A percentile compares a stretch with the other conserved stretches of the same genome.
Evolutionary conservation across 2,329 filamentous ascomycete species (phyloP).

Genomic region (Epichloe festucae): DNA sequence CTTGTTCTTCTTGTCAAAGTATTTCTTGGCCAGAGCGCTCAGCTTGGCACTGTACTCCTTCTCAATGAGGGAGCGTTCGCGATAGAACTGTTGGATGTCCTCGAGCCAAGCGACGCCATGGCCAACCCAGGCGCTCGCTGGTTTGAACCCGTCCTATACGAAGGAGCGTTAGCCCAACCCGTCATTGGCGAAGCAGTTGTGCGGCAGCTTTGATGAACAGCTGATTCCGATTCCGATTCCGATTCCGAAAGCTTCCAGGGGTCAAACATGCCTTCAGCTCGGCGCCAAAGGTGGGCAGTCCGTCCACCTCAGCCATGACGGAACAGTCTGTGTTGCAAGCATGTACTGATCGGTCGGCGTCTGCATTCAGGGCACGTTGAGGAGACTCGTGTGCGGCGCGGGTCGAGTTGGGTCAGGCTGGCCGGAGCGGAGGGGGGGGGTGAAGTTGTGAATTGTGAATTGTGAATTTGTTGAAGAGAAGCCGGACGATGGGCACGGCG

Average conservation of each 20-base stretch:
- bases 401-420: neutral
- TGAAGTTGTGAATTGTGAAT: neutral
- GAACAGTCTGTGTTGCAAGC: slow-evolving; percentile 7
- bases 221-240: neutral
- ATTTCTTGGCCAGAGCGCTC: slow-evolving; percentile 79
- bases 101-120: slow-evolving; percentile 91
- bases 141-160: slow-evolving; percentile 82
- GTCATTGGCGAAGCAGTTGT: neutral
- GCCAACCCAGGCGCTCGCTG: slow-evolving; percentile 81
- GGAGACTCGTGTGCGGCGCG: neutral
- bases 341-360: slow-evolving; percentile 8
- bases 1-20: slow-evolving; percentile 91
- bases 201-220: neutral
- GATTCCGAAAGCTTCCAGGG: neutral
- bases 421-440: neutral
- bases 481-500: too few relatives aligned
- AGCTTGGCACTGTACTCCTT: slow-evolving; percentile 93
- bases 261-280: slow-evolving; percentile 67
- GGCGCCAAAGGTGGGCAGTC: slow-evolving; percentile 74
- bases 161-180: neutral
- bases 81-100: slow-evolving; percentile 94
- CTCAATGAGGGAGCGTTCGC: slow-evolving; percentile 84
- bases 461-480: neutral
- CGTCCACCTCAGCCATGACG: slow-evolving; percentile 70
- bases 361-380: neutral